A percentile compares a stretch with the other conserved stretches of the same genome.
Evolutionary conservation across 1,284 basidiomycete genomes (phyloP).

Genomic region (Moesziomyces aphidis): DNA sequence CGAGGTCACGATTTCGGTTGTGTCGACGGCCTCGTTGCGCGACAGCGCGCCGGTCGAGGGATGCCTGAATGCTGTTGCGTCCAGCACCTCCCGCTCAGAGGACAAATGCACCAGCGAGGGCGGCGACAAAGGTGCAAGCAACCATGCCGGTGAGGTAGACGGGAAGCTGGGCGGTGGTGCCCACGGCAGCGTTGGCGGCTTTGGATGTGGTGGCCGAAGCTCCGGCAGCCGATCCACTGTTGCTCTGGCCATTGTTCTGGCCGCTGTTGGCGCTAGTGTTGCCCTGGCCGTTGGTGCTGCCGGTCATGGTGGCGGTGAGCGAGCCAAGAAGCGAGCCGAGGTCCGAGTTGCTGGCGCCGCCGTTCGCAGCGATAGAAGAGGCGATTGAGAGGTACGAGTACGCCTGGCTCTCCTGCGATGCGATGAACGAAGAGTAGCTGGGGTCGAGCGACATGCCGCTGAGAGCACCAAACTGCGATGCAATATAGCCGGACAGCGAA

Average conservation of each 20-base stretch:
- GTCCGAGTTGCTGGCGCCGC: constrained; percentile 22
- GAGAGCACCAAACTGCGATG: constrained; percentile 16
- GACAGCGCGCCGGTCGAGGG: no score
- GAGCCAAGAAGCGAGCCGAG: constrained; percentile 12
- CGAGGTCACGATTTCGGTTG: no score
- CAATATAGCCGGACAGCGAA: constrained; percentile 29
- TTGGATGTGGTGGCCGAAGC: constrained; percentile 8
- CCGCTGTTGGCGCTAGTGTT: constrained; percentile 4
- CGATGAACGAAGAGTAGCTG: constrained; percentile 18
- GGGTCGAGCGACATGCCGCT: constrained; percentile 11
- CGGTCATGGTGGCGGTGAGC: constrained; percentile 8
- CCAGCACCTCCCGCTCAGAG: background rate
- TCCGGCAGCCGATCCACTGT: constrained; percentile 1
- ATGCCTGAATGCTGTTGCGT: no score
- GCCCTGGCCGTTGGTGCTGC: constrained; percentile 2
- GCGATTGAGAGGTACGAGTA: constrained; percentile 41
- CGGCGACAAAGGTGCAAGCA: constrained; percentile 23
- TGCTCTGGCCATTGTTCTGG: background rate
- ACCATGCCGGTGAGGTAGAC: constrained; percentile 18
- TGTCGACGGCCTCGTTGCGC: no score
- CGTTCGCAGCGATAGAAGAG: constrained; percentile 26
- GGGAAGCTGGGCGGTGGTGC: constrained; percentile 7
- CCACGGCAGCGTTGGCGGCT: constrained; percentile 16
- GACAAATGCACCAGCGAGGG: constrained; percentile 27
- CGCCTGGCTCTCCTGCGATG: constrained; percentile 17